phyloP scores from a whole-genome alignment of 78 protist genomes.

The Tieghemostelium lacteum region DNA sequence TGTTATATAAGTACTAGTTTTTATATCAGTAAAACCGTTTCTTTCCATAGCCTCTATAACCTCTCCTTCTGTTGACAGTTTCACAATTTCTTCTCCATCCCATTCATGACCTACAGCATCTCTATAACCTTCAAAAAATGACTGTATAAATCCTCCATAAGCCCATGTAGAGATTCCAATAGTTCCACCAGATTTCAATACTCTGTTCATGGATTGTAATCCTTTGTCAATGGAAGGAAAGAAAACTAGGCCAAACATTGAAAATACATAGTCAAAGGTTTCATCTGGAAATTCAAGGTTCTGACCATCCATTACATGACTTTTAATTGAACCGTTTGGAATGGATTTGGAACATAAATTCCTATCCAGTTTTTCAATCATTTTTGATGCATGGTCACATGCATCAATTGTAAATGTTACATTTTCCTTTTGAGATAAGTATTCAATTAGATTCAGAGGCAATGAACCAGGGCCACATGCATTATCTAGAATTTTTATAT shows the following conservation, averaged over 20 bases:
- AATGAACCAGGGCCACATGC: slow-evolving; percentile 54
- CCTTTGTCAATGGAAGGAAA: slow-evolving; percentile 4
- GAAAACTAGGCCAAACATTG: slow-evolving; percentile 17
- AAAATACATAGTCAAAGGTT: slow-evolving; percentile 4
- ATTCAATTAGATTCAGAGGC: not conserved
- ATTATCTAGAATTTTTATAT: slow-evolving; percentile 24
- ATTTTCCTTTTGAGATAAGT: not conserved
- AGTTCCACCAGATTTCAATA: slow-evolving; percentile 3
- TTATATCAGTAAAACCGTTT: too few relatives aligned
- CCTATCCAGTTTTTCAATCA: slow-evolving; percentile 6
- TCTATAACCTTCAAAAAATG: too few relatives aligned
- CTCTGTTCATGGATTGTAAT: not conserved
- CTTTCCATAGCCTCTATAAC: too few relatives aligned
- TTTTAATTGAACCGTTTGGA: slow-evolving; percentile 5
- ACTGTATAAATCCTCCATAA: too few relatives aligned
- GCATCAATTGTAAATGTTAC: not conserved
- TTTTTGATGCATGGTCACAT: slow-evolving; percentile 34
- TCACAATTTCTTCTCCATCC: too few relatives aligned
- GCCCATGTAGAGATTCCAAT: slow-evolving; percentile 7
- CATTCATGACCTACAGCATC: too few relatives aligned
- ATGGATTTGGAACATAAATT: not conserved
- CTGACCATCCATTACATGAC: slow-evolving; percentile 53
- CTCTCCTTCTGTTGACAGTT: too few relatives aligned
- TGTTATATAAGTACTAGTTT: too few relatives aligned
- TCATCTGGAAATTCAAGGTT: not conserved